Evolutionary conservation across 2,329 filamentous ascomycete species (phyloP).

Genomic region (Xylaria sp.): DNA sequence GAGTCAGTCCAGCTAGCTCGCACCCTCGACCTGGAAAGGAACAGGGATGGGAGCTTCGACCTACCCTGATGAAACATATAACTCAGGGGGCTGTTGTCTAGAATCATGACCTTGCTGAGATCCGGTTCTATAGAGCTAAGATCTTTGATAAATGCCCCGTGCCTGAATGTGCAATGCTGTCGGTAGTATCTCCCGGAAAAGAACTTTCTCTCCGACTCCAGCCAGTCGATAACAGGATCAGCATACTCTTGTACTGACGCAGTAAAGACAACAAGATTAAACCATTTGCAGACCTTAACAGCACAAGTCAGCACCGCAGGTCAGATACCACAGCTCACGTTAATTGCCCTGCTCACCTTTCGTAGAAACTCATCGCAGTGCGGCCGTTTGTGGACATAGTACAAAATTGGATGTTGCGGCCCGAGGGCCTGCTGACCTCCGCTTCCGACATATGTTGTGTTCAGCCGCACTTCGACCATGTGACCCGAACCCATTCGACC

Average conservation of each 20-base stretch:
- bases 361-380: constrained; percentile 96
- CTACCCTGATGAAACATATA: constrained; percentile 98
- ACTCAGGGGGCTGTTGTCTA: constrained; percentile 97
- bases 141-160: constrained; percentile 98
- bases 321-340: constrained; percentile 1
- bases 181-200: constrained; percentile 93
- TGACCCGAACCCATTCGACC: constrained; percentile 94
- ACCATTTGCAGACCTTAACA: constrained; percentile 87
- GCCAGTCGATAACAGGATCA: constrained; percentile 97
- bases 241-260: constrained; percentile 98
- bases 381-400: constrained; percentile 98
- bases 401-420: constrained; percentile 93
- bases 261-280: constrained; percentile 94
- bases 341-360: constrained; percentile 55
- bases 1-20: constrained; percentile 18
- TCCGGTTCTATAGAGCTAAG: constrained; percentile 94
- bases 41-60: constrained; percentile 33
- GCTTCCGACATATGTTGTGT: constrained; percentile 68
- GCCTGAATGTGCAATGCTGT: constrained; percentile 94
- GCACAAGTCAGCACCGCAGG: constrained; percentile 25
- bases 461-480: constrained; percentile 96
- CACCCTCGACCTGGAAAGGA: background rate
- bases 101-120: constrained; percentile 96
- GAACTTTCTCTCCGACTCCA: constrained; percentile 95
- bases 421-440: constrained; percentile 69